Evolutionary conservation across 164 flowering plant species (phyloP).

Genomic region (Brasenia schreberi): DNA sequence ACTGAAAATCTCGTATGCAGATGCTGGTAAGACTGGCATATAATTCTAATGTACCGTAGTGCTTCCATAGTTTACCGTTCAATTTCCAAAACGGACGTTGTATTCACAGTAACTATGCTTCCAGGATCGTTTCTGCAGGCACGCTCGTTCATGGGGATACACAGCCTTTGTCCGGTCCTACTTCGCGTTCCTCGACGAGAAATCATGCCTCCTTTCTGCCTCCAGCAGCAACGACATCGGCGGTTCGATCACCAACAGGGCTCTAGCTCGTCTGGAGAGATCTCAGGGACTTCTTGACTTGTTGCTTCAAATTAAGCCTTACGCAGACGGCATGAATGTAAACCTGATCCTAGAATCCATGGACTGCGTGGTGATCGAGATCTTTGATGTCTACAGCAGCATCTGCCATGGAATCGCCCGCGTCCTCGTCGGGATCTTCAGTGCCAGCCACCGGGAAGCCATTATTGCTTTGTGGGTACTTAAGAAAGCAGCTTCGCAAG

Average conservation of each 20-base stretch:
- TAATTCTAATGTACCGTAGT: too few relatives aligned
- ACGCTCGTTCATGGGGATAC: constrained; percentile 19
- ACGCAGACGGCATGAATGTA: constrained; percentile 10
- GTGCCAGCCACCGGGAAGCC: constrained; percentile 34
- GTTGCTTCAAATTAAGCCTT: constrained; percentile 43
- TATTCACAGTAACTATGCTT: constrained; percentile 14
- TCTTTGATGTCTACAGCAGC: constrained; percentile 52
- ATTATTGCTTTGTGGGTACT: constrained; percentile 35
- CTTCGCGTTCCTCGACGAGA: constrained; percentile 51
- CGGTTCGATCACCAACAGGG: constrained; percentile 7
- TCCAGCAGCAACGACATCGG: neutral
- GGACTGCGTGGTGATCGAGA: constrained; percentile 58
- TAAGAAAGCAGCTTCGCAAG: constrained; percentile 40
- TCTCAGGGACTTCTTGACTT: constrained; percentile 47
- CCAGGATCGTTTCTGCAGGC: constrained; percentile 22
- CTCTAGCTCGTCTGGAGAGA: constrained; percentile 25
- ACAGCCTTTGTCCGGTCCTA: constrained; percentile 47
- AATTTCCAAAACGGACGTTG: neutral
- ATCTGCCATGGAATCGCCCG: constrained; percentile 48
- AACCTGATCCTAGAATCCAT: constrained; percentile 51
- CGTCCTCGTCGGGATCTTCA: constrained; percentile 26
- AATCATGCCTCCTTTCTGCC: constrained; percentile 13
- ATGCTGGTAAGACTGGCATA: too few relatives aligned
- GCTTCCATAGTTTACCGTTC: too few relatives aligned
- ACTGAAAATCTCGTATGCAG: too few relatives aligned